Conservation (phyloP, 2,329 filamentous ascomycete genomes). For the Fusarium odoratissimum region DNA sequence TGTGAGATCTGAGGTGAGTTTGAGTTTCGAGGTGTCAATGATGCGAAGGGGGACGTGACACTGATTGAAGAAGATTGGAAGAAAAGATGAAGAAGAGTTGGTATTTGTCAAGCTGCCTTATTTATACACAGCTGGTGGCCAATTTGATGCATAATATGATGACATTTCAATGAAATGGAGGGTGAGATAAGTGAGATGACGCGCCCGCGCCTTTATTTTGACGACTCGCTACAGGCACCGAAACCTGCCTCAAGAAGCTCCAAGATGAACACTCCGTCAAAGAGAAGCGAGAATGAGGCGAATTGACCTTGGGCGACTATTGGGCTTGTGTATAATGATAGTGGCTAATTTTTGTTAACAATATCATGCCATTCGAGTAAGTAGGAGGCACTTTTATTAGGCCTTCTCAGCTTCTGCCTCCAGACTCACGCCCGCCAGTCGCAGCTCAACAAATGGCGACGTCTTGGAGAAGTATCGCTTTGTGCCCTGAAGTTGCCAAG, state of each 20-base stretch:
- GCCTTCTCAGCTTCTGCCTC: not conserved
- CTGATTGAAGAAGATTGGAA: accelerated
- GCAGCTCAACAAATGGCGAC: not conserved
- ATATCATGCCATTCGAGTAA: too few relatives aligned
- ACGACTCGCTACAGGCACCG: not conserved
- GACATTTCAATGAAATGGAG: not conserved
- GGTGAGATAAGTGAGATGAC: not conserved
- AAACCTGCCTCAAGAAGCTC: too few relatives aligned
- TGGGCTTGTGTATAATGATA: too few relatives aligned
- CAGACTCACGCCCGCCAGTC: accelerated
- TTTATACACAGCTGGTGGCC: not conserved
- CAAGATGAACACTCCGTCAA: too few relatives aligned
- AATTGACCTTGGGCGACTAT: too few relatives aligned
- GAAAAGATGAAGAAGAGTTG: too few relatives aligned
- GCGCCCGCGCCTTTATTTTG: slow-evolving; percentile 11
- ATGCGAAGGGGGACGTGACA: not conserved
- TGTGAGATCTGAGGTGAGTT: not conserved
- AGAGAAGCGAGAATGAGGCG: too few relatives aligned
- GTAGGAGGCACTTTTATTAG: too few relatives aligned
- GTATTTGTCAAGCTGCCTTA: too few relatives aligned
- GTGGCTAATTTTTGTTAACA: too few relatives aligned
- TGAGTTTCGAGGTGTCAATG: not conserved
- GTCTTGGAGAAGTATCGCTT: not conserved
- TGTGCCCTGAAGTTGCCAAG: not conserved
- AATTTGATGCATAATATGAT: not conserved